These are phyloP conservation scores for Mycena filopes DNA, from an alignment of 768 basidiomycete species.

Conservation along the genomic window DNA sequence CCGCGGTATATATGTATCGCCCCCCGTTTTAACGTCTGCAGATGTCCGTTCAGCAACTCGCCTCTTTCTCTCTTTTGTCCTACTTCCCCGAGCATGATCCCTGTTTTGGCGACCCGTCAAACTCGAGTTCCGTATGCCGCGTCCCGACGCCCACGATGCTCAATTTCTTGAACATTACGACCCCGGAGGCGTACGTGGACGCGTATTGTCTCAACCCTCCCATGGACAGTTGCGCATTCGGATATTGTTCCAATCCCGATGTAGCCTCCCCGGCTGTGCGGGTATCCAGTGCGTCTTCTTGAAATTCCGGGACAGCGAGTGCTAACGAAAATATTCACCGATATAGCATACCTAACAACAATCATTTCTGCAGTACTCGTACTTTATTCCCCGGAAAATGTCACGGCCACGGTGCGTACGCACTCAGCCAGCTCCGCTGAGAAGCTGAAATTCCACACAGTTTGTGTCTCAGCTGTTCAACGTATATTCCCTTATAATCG, in stretches of 20 bases:
- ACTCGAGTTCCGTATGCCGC: slow-evolving; percentile 23
- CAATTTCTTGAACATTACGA: slow-evolving; percentile 25
- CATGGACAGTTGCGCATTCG: slow-evolving; percentile 16
- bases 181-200: slow-evolving; percentile 6
- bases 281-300: slow-evolving; percentile 23
- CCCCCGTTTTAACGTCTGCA: no score
- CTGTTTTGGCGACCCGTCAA: slow-evolving; percentile 19
- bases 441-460: not conserved
- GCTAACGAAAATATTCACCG: not conserved
- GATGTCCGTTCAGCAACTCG: no score
- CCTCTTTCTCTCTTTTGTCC: not conserved
- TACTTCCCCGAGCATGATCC: slow-evolving; percentile 19
- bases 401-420: slow-evolving; percentile 10
- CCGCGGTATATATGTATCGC: no score
- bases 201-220: slow-evolving; percentile 27
- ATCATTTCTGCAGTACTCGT: slow-evolving; percentile 25
- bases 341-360: slow-evolving; percentile 24
- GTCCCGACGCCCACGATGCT: slow-evolving; percentile 17
- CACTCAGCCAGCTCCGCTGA: not conserved
- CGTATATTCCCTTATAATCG: slow-evolving; percentile 29
- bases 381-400: slow-evolving; percentile 25
- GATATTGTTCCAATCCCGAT: slow-evolving; percentile 30
- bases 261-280: slow-evolving; percentile 31
- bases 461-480: slow-evolving; percentile 29
- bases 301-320: no score